Evolutionary conservation across 169 alveolate species (phyloP).

Genomic region (Plasmodium vivax): DNA sequence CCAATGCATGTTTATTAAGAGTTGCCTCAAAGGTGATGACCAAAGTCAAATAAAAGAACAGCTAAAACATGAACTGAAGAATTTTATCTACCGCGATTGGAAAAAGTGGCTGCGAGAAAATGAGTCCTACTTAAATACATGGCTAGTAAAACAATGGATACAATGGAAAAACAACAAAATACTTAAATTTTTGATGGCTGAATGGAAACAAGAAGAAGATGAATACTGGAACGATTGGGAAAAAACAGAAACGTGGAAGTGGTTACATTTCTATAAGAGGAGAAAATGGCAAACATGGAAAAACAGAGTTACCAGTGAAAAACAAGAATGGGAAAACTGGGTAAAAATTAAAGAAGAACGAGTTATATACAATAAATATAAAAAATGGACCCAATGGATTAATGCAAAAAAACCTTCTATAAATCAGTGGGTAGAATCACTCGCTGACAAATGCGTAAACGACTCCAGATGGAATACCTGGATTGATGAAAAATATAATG

Average conservation of each 20-base stretch:
- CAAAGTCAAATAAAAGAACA: background rate
- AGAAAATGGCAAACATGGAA: constrained; percentile 18
- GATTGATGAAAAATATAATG: background rate
- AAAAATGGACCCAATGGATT: background rate
- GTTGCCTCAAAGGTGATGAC: background rate
- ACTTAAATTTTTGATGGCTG: background rate
- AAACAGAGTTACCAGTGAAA: constrained; percentile 16
- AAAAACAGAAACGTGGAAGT: background rate
- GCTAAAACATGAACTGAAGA: background rate
- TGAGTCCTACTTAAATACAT: background rate
- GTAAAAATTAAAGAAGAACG: constrained; percentile 3
- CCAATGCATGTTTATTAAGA: background rate
- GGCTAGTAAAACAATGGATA: constrained; percentile 23
- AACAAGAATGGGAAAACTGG: constrained; percentile 45
- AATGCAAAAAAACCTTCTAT: background rate
- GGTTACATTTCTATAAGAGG: background rate
- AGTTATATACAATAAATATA: background rate
- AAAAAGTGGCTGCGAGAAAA: background rate
- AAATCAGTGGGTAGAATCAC: background rate
- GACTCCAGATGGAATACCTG: background rate
- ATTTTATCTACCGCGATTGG: background rate
- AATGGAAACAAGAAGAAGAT: constrained; percentile 38
- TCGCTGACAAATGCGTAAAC: background rate
- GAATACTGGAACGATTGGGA: constrained; percentile 27
- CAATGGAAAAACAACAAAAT: constrained; percentile 30